Evolutionary conservation across 2,329 filamentous ascomycete genomes (phyloP).

Genomic region (Gliomastix tumulicola): DNA sequence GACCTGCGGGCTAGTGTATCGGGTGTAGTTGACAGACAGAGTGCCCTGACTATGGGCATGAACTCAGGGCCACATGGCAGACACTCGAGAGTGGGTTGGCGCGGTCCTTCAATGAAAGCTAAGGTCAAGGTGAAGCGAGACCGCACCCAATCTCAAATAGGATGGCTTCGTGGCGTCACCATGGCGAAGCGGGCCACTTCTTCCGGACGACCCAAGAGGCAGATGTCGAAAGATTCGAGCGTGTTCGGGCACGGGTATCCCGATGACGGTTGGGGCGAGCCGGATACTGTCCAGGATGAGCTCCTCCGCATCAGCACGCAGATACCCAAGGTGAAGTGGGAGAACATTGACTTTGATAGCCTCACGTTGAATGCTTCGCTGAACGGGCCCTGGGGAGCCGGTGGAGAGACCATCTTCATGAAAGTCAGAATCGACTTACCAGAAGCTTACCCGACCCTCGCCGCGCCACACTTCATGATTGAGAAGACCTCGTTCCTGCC

Average conservation of each 20-base stretch:
- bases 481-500: constrained; percentile 58
- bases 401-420: constrained; percentile 51
- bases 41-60: constrained; percentile 34
- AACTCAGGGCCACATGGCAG: constrained; percentile 17
- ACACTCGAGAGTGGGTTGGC: constrained; percentile 34
- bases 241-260: constrained; percentile 44
- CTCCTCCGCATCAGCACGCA: constrained; percentile 55
- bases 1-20: constrained; percentile 22
- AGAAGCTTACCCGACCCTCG: constrained; percentile 48
- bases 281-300: constrained; percentile 58
- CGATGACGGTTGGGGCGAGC: constrained; percentile 52
- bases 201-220: constrained; percentile 24
- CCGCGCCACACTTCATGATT: constrained; percentile 50
- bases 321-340: constrained; percentile 58
- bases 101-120: constrained; percentile 52
- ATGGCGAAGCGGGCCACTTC: constrained; percentile 49
- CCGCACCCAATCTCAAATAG: constrained; percentile 50
- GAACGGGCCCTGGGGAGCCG: constrained; percentile 56
- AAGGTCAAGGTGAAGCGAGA: constrained; percentile 37
- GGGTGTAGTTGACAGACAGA: constrained; percentile 25
- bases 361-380: constrained; percentile 53
- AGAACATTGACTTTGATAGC: constrained; percentile 57
- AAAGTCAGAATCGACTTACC: constrained; percentile 56
- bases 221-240: constrained; percentile 44
- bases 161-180: constrained; percentile 64